Percentiles rank a stretch among this genome's conserved stretches.
These are phyloP conservation scores for Pleurotus pulmonarius DNA, from an alignment of 768 basidiomycete genomes.

Conservation along the genomic window DNA sequence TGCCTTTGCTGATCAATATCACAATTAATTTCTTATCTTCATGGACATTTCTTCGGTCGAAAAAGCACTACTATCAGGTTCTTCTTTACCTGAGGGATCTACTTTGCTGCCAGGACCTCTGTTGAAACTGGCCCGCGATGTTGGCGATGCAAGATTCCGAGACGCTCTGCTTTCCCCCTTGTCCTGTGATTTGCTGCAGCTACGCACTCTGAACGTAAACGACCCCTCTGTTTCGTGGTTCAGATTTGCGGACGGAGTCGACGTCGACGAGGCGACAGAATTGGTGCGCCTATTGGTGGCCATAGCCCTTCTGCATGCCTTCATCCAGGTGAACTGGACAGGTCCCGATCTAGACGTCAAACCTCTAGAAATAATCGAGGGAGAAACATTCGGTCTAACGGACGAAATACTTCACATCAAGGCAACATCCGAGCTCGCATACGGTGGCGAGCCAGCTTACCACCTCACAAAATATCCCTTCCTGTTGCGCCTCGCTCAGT, in stretches of 20 bases:
- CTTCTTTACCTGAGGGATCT: constrained; percentile 24
- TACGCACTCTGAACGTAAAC: constrained; percentile 15
- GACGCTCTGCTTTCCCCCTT: constrained; percentile 43
- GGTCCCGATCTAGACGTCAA: constrained; percentile 78
- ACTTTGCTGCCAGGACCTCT: constrained; percentile 18
- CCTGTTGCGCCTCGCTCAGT: constrained; percentile 73
- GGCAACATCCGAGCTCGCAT: constrained; percentile 73
- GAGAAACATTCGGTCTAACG: constrained; percentile 22
- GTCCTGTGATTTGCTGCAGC: constrained; percentile 36
- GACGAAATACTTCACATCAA: constrained; percentile 57
- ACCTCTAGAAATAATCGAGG: constrained; percentile 36
- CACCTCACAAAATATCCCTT: constrained; percentile 72
- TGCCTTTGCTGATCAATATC: too few species aligned
- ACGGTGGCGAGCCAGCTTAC: constrained; percentile 92
- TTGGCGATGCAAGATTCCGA: constrained; percentile 58
- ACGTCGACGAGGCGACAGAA: constrained; percentile 43
- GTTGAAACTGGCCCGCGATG: constrained; percentile 45
- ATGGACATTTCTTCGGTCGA: constrained; percentile 35
- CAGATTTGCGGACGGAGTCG: constrained; percentile 15
- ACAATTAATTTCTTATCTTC: too few species aligned
- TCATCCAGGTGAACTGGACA: constrained; percentile 94
- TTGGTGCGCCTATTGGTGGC: constrained; percentile 59
- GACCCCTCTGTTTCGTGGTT: constrained; percentile 35
- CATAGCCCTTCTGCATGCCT: constrained; percentile 82
- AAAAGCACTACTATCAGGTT: constrained; percentile 53